Conservation (phyloP, 192 early-diverging fungal genomes). For the Coemansia furcata region DNA sequence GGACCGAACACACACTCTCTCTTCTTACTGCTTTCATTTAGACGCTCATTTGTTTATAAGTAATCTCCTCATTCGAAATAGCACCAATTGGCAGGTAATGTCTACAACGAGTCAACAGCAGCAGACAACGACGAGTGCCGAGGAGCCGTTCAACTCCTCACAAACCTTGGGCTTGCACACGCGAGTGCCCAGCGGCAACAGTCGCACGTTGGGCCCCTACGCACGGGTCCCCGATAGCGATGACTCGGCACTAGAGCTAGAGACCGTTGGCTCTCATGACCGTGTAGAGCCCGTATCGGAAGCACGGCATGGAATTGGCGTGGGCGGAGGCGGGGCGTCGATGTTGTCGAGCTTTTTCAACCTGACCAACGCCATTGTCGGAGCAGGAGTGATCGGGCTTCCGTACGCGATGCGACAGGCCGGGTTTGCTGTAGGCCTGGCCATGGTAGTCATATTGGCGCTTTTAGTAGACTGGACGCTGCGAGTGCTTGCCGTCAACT, state of each 20-base stretch:
- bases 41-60: background rate
- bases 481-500: conserved; percentile 66
- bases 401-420: conserved; percentile 84
- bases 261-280: background rate
- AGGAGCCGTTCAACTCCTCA: background rate
- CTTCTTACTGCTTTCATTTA: background rate
- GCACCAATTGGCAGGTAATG: background rate
- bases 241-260: background rate
- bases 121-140: background rate
- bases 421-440: conserved; percentile 59
- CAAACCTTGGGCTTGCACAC: background rate
- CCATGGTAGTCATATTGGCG: conserved; percentile 56
- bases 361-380: conserved; percentile 92
- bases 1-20: background rate
- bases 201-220: background rate
- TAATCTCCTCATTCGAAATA: background rate
- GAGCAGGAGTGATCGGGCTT: conserved; percentile 83
- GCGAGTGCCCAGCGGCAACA: background rate
- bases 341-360: conserved; percentile 64
- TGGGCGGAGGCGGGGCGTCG: conserved; percentile 21
- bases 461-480: conserved; percentile 73
- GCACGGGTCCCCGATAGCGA: background rate
- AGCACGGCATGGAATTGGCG: background rate
- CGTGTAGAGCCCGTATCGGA: background rate
- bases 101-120: background rate